Evolutionary conservation across 495 filamentous ascomycete species (phyloP).

Genomic region (Glutinoglossum americanum): DNA sequence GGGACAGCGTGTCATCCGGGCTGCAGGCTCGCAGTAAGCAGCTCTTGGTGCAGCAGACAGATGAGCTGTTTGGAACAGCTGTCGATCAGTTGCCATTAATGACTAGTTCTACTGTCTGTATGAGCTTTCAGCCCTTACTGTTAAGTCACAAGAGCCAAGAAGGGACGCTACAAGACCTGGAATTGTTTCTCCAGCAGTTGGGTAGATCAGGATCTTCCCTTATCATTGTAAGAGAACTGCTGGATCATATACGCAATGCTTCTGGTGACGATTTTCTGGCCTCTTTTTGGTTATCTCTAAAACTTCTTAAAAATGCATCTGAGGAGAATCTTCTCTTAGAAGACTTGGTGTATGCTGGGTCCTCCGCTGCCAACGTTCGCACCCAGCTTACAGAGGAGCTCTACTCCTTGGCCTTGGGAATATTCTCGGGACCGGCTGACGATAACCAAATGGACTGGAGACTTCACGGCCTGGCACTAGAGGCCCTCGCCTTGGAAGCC

Average conservation of each 20-base stretch:
- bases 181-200: constrained; percentile 21
- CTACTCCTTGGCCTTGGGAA: constrained; percentile 50
- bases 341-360: constrained; percentile 35
- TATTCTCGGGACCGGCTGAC: constrained; percentile 29
- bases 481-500: constrained; percentile 51
- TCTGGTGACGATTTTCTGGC: constrained; percentile 36
- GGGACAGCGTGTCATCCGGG: constrained; percentile 30
- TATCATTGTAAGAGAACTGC: constrained; percentile 20
- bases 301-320: constrained; percentile 37
- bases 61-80: constrained; percentile 10
- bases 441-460: constrained; percentile 43
- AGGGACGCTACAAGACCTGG: constrained; percentile 30
- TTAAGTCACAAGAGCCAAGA: constrained; percentile 43
- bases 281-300: constrained; percentile 64
- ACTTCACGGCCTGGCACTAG: constrained; percentile 45
- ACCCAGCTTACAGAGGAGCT: constrained; percentile 49
- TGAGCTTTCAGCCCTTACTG: constrained; percentile 36
- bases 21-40: neutral
- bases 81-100: neutral
- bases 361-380: constrained; percentile 19
- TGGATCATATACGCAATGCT: constrained; percentile 32
- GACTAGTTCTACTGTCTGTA: neutral
- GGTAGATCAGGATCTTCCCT: constrained; percentile 19
- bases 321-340: constrained; percentile 32
- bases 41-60: constrained; percentile 2